phyloP scores from a whole-genome alignment of 192 early-diverging fungal genomes.

The Geranomyces variabilis region DNA sequence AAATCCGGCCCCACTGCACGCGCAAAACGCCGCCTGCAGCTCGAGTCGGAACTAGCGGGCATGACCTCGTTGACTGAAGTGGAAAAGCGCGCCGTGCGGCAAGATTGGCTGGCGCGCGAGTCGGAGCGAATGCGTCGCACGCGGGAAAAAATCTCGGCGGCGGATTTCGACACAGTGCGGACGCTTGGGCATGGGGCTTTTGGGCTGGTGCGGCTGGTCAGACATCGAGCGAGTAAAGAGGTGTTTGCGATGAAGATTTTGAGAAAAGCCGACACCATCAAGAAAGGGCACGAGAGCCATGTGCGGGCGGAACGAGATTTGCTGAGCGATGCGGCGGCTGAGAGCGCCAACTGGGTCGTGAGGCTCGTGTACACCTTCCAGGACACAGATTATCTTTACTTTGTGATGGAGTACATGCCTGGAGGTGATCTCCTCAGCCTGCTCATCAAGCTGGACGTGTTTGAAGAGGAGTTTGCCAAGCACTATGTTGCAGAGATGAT shows the following conservation, averaged over 20 bases:
- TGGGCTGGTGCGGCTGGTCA: constrained; percentile 61
- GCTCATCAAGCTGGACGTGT: constrained; percentile 57
- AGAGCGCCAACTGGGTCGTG: constrained; percentile 53
- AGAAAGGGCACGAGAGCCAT: constrained; percentile 49
- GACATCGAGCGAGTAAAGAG: constrained; percentile 50
- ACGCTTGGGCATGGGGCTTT: constrained; percentile 64
- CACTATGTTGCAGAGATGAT: constrained; percentile 55
- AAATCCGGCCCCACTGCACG: constrained; percentile 50
- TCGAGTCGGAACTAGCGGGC: constrained; percentile 55
- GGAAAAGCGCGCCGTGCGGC: constrained; percentile 53
- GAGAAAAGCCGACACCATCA: constrained; percentile 45
- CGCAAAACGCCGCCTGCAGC: constrained; percentile 49
- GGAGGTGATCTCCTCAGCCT: constrained; percentile 53
- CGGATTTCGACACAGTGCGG: constrained; percentile 57
- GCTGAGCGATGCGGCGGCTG: constrained; percentile 42
- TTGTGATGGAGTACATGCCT: constrained; percentile 60
- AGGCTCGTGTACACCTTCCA: constrained; percentile 54
- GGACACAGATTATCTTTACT: constrained; percentile 55
- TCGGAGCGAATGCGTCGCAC: constrained; percentile 55
- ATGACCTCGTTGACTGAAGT: constrained; percentile 46
- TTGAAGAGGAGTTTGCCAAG: constrained; percentile 51
- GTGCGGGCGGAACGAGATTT: constrained; percentile 54
- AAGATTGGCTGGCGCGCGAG: constrained; percentile 57
- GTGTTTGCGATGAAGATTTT: constrained; percentile 59
- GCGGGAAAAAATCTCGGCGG: constrained; percentile 42